These are phyloP conservation scores for Lumnitzera littorea DNA, from an alignment of 345 rosid species.

Conservation along the genomic window DNA sequence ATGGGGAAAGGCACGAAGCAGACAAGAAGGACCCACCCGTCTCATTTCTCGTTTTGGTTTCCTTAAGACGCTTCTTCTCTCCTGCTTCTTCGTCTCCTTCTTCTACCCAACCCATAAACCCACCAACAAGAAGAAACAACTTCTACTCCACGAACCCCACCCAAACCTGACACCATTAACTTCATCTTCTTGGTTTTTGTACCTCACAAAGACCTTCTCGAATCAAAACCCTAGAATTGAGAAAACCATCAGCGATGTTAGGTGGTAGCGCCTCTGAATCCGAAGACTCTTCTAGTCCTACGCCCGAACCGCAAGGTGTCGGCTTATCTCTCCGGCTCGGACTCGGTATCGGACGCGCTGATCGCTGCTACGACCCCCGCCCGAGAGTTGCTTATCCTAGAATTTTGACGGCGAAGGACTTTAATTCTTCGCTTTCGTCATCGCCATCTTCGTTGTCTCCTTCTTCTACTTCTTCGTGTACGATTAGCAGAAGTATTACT, in stretches of 20 bases:
- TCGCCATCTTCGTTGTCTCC: constrained; percentile 24
- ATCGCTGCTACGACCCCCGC: constrained; percentile 14
- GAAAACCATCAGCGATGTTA: too few relatives aligned
- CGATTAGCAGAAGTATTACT: constrained; percentile 23
- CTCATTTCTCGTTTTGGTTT: constrained; percentile 7
- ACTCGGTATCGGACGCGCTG: constrained; percentile 8
- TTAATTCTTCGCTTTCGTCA: constrained; percentile 27
- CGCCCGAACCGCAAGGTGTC: constrained; percentile 57
- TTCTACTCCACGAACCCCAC: too few relatives aligned
- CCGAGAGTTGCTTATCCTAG: constrained; percentile 26
- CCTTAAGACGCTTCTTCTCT: background rate
- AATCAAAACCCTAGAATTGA: too few relatives aligned
- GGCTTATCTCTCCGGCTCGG: constrained; percentile 37
- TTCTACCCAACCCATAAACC: background rate
- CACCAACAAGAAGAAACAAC: background rate
- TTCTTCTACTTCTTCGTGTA: constrained; percentile 46
- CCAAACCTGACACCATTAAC: too few relatives aligned
- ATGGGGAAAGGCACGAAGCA: constrained; percentile 14
- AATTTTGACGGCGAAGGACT: constrained; percentile 49
- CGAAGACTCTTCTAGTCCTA: constrained; percentile 55
- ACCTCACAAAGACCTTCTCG: too few relatives aligned
- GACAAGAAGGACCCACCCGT: constrained; percentile 40
- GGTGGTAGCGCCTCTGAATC: constrained; percentile 39
- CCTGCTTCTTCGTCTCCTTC: constrained; percentile 1
- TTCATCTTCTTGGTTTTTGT: too few relatives aligned